These are phyloP conservation scores for Suhomyces anneliseae DNA, from an alignment of 1,139 yeast species.

Conservation along the genomic window DNA sequence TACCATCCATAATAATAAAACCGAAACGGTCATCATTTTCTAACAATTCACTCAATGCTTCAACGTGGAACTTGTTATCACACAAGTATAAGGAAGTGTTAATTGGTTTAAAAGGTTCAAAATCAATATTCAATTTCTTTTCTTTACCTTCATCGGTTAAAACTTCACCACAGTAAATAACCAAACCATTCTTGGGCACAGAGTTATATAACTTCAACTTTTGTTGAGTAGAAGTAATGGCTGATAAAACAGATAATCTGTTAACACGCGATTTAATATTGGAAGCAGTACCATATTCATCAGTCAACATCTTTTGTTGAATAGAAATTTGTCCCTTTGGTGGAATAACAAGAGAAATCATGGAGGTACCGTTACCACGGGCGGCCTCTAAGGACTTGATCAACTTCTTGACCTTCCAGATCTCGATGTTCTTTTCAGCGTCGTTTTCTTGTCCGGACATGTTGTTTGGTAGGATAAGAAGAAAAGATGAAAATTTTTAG, in stretches of 20 bases:
- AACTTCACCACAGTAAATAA: constrained; percentile 97
- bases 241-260: constrained; percentile 90
- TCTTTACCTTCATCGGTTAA: constrained; percentile 96
- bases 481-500: constrained; percentile 8
- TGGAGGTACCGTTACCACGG: constrained; percentile 97
- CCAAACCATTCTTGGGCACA: constrained; percentile 93
- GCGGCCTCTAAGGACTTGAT: constrained; percentile 84
- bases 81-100: constrained; percentile 93
- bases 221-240: constrained; percentile 97
- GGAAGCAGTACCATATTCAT: constrained; percentile 98
- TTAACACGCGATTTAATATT: constrained; percentile 97
- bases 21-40: constrained; percentile 97
- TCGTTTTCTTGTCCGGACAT: constrained; percentile 39
- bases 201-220: constrained; percentile 84
- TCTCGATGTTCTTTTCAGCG: constrained; percentile 95
- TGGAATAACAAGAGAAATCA: constrained; percentile 94
- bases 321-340: constrained; percentile 93
- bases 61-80: constrained; percentile 98
- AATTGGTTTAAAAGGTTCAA: constrained; percentile 97
- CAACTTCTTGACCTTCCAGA: constrained; percentile 97
- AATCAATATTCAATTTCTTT: constrained; percentile 90
- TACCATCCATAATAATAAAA: constrained; percentile 98
- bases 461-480: constrained; percentile 1
- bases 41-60: constrained; percentile 87
- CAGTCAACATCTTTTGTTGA: constrained; percentile 88